Conservation (phyloP, 2,329 filamentous ascomycete species). For the Curvularia verruculosa region DNA sequence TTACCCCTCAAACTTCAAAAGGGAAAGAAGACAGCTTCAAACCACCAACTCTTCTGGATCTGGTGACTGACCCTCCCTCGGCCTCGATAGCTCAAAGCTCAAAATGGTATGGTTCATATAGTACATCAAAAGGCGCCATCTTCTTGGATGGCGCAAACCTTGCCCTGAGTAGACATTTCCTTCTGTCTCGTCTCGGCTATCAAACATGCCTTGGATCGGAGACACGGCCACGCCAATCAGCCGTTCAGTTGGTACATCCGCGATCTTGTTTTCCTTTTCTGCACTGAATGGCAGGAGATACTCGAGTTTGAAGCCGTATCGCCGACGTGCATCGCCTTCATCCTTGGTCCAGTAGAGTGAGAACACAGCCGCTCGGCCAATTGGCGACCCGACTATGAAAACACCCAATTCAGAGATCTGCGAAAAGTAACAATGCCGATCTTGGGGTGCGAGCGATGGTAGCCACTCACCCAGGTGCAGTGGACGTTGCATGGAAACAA, state of each 20-base stretch:
- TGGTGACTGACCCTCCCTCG: constrained; percentile 12
- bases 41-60: constrained; percentile 34
- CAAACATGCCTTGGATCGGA: constrained; percentile 60
- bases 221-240: constrained; percentile 72
- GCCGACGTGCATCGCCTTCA: constrained; percentile 47
- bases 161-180: not conserved
- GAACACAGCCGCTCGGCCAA: constrained; percentile 68
- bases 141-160: constrained; percentile 30
- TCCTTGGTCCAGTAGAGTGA: constrained; percentile 57
- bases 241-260: constrained; percentile 37
- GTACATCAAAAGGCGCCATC: constrained; percentile 73
- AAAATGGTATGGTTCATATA: constrained; percentile 73
- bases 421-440: constrained; percentile 67
- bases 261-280: constrained; percentile 11
- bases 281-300: constrained; percentile 58
- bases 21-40: constrained; percentile 9
- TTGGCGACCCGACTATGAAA: constrained; percentile 69
- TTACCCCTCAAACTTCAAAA: not conserved
- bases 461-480: constrained; percentile 19
- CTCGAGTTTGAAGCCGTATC: constrained; percentile 60
- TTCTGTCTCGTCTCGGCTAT: not conserved
- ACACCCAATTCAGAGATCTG: constrained; percentile 74
- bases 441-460: constrained; percentile 21
- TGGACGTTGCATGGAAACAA: constrained; percentile 50
- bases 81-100: constrained; percentile 67